Evolutionary conservation across 805 yeast species (phyloP).

Genomic region (Myxozyma neotropica): DNA sequence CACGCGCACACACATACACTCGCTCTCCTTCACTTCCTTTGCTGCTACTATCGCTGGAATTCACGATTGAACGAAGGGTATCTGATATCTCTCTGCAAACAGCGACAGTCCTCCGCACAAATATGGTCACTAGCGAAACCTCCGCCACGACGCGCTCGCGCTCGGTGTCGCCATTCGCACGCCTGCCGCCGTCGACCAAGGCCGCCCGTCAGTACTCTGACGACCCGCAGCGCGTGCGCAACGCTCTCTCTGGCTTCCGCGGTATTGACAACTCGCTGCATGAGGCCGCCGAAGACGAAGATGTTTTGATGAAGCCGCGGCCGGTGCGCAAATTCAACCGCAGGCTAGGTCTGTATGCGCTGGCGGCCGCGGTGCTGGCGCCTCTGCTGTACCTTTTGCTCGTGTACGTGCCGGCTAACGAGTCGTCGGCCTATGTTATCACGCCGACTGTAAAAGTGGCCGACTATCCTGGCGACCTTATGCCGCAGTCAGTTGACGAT

Average conservation of each 20-base stretch:
- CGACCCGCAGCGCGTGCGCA: conserved; percentile 3
- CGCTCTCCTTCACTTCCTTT: no score
- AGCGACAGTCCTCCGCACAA: no score
- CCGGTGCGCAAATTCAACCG: neutral
- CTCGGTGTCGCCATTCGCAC: conserved; percentile 8
- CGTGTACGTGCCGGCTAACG: conserved; percentile 19
- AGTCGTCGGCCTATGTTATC: conserved; percentile 12
- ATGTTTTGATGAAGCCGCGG: neutral
- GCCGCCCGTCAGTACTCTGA: conserved; percentile 5
- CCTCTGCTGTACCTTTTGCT: conserved; percentile 21
- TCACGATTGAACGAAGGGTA: no score
- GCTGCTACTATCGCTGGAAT: no score
- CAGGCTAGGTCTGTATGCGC: neutral
- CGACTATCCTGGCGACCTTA: conserved; percentile 19
- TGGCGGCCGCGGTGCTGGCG: neutral
- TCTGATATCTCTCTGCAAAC: no score
- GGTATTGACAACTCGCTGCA: conserved; percentile 1
- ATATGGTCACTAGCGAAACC: no score
- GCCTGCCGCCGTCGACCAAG: conserved; percentile 3
- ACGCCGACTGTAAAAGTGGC: conserved; percentile 30
- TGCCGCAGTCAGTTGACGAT: conserved; percentile 13
- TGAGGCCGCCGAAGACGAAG: conserved; percentile 1
- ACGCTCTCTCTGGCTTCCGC: neutral
- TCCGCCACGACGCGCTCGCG: neutral
- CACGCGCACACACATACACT: no score